These are phyloP conservation scores for Myxozyma geophila DNA, from an alignment of 805 yeast genomes.

Conservation along the genomic window DNA sequence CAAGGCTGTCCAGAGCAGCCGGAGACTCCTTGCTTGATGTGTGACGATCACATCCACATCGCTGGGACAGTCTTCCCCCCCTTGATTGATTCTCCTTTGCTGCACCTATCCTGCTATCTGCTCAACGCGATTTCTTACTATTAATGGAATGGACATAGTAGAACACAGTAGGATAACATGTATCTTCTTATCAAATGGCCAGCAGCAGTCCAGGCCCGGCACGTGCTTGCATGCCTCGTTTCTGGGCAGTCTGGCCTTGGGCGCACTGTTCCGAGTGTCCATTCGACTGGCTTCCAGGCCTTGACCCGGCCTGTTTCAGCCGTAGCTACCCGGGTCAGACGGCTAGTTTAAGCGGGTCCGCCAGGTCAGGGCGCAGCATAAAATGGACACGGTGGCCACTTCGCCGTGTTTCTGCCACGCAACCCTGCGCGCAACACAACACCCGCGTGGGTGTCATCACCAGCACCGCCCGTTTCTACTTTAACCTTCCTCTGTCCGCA, in stretches of 20 bases:
- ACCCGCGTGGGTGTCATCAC: no score
- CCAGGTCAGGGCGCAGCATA: conserved; percentile 2
- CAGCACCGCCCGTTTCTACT: conserved; percentile 1
- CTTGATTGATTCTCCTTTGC: neutral
- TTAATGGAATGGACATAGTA: neutral
- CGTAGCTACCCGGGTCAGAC: neutral
- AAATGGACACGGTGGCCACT: conserved; percentile 23
- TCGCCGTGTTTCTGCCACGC: conserved; percentile 7
- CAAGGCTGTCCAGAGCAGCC: neutral
- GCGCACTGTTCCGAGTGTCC: neutral
- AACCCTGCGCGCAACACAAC: conserved; percentile 2
- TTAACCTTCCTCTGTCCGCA: neutral
- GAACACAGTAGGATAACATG: no score
- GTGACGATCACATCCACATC: neutral
- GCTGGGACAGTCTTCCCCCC: neutral
- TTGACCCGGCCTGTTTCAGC: neutral
- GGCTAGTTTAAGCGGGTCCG: no score
- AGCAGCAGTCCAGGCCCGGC: conserved; percentile 2
- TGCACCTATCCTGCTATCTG: neutral
- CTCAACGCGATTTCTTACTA: neutral
- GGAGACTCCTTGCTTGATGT: neutral
- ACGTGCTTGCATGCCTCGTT: neutral
- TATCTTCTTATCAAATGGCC: no score
- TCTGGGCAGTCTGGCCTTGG: neutral
- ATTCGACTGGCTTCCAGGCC: neutral